A percentile compares a stretch with the other conserved stretches of the same genome.
Evolutionary conservation across 345 rosid species (phyloP).

Genomic region (Boechera retrofracta): DNA sequence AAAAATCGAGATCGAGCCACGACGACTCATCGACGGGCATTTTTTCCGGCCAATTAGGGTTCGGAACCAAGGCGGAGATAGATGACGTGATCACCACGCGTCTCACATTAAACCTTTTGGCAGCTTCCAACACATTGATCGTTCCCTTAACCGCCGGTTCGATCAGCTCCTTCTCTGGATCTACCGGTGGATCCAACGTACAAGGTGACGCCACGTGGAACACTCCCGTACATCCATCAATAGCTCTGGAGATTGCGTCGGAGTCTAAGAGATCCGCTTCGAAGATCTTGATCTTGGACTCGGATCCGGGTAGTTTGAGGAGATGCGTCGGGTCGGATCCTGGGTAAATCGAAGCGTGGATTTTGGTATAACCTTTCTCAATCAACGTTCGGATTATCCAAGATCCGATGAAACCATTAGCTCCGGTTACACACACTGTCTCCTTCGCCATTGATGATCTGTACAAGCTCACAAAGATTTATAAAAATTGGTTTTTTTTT

Average conservation of each 20-base stretch:
- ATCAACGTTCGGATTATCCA: conserved; percentile 68
- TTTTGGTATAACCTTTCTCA: conserved; percentile 57
- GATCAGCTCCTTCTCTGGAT: conserved; percentile 69
- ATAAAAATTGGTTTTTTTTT: neutral
- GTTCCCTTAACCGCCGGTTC: conserved; percentile 88
- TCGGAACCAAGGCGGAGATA: conserved; percentile 78
- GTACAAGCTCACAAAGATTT: neutral
- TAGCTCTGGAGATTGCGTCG: conserved; percentile 58
- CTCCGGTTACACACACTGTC: conserved; percentile 81
- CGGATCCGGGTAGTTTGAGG: conserved; percentile 51
- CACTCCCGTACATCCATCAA: conserved; percentile 74
- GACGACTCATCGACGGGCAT: conserved; percentile 68
- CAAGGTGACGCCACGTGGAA: conserved; percentile 96
- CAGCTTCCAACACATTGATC: conserved; percentile 68
- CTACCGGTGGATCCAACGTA: conserved; percentile 63
- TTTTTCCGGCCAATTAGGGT: conserved; percentile 63
- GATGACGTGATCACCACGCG: conserved; percentile 87
- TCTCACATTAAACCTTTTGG: conserved; percentile 54
- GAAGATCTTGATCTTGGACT: conserved; percentile 49
- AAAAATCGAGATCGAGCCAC: conserved; percentile 82
- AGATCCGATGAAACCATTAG: conserved; percentile 84
- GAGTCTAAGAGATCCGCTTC: conserved; percentile 71
- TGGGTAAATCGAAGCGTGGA: conserved; percentile 69
- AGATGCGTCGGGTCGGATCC: conserved; percentile 65
- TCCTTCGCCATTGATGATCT: conserved; percentile 46